Percentiles rank a stretch among this genome's conserved stretches.
phyloP scores from a whole-genome alignment of 345 rosid genomes.

The Hibiscus trionum region DNA sequence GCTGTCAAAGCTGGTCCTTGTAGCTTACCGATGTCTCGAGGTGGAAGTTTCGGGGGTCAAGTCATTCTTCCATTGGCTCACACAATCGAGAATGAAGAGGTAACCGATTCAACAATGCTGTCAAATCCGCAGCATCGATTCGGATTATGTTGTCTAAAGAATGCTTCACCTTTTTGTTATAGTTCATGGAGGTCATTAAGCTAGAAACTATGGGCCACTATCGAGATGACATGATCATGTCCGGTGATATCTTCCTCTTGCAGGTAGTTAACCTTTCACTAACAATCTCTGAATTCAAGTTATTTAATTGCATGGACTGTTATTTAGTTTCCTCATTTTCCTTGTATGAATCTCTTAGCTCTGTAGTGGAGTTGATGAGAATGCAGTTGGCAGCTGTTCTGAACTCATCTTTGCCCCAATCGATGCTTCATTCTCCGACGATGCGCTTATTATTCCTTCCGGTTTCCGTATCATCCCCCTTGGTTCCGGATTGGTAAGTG shows the following conservation, averaged over 20 bases:
- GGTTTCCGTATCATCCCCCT: conserved; percentile 96
- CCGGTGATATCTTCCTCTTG: conserved; percentile 83
- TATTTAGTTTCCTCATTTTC: not conserved
- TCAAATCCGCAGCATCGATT: not conserved
- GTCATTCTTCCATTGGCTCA: conserved; percentile 96
- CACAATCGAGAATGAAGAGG: conserved; percentile 96
- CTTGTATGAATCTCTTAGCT: conserved; percentile 37
- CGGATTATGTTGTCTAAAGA: not conserved
- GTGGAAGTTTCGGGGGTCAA: conserved; percentile 88
- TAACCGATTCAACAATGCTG: conserved; percentile 5
- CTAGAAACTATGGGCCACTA: conserved; percentile 78
- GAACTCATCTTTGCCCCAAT: conserved; percentile 95
- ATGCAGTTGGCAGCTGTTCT: conserved; percentile 68
- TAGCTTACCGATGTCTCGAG: conserved; percentile 58
- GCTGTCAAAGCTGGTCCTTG: conserved; percentile 88
- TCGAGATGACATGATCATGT: conserved; percentile 79
- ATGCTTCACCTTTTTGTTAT: conserved; percentile 3
- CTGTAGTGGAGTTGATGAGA: conserved; percentile 92
- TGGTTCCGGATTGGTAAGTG: conserved; percentile 61
- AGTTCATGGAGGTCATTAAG: conserved; percentile 95
- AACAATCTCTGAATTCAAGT: not conserved
- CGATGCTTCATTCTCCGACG: conserved; percentile 92
- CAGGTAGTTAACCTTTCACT: conserved; percentile 49
- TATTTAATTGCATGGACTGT: not conserved
- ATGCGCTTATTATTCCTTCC: conserved; percentile 90